A percentile compares a stretch with the other conserved stretches of the same genome.
phyloP scores from a whole-genome alignment of 2,329 filamentous ascomycete genomes.

The Penicillium rolfsii region DNA sequence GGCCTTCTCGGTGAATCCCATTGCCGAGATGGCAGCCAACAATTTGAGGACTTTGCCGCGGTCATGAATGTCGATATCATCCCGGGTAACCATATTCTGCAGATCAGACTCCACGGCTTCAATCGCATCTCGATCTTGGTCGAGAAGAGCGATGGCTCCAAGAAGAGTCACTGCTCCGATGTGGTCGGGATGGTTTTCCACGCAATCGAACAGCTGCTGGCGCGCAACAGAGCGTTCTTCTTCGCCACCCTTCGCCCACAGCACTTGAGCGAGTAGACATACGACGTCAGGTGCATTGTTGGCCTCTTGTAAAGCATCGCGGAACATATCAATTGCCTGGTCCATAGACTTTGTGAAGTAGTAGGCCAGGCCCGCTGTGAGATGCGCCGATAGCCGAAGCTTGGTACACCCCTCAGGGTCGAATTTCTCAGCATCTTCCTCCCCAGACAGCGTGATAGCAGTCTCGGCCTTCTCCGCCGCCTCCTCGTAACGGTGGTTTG shows the following conservation, averaged over 20 bases:
- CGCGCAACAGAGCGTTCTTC: slow-evolving; percentile 75
- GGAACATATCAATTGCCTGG: slow-evolving; percentile 76
- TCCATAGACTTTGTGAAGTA: slow-evolving; percentile 71
- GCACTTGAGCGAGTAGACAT: slow-evolving; percentile 83
- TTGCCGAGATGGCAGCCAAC: slow-evolving; percentile 70
- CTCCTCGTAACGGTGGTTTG: slow-evolving; percentile 63
- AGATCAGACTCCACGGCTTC: slow-evolving; percentile 82
- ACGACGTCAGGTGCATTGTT: slow-evolving; percentile 77
- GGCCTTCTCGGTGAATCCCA: slow-evolving; percentile 54
- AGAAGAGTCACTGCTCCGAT: slow-evolving; percentile 79
- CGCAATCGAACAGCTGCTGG: slow-evolving; percentile 76
- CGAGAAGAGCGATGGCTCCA: slow-evolving; percentile 79
- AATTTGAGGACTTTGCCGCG: slow-evolving; percentile 73
- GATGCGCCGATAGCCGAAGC: slow-evolving; percentile 77
- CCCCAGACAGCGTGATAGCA: slow-evolving; percentile 77
- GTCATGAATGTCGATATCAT: slow-evolving; percentile 65
- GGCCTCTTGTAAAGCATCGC: slow-evolving; percentile 76
- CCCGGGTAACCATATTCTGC: slow-evolving; percentile 68
- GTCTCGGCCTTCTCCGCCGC: slow-evolving; percentile 81
- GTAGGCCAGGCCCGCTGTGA: slow-evolving; percentile 81
- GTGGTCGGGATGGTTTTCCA: slow-evolving; percentile 74
- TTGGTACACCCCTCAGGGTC: slow-evolving; percentile 65
- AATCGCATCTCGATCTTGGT: slow-evolving; percentile 75
- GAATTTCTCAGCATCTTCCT: slow-evolving; percentile 67
- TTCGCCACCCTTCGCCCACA: slow-evolving; percentile 85